Evolutionary conservation across 2,329 filamentous ascomycete species (phyloP).

Genomic region (Venturia asperata): DNA sequence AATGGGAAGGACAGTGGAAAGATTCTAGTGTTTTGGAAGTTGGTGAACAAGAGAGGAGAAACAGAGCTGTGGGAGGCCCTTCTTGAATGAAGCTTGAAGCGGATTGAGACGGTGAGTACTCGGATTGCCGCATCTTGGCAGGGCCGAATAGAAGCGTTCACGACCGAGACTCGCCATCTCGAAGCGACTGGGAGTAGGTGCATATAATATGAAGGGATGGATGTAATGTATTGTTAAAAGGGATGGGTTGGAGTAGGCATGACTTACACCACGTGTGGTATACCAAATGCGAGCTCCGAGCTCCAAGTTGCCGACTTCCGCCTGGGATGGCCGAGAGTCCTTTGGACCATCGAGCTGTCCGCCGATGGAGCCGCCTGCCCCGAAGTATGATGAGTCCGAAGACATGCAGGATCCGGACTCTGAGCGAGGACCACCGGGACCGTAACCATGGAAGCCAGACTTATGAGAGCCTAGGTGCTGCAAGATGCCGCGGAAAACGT

Average conservation of each 20-base stretch:
- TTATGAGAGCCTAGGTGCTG: not conserved
- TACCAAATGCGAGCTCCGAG: constrained; percentile 2
- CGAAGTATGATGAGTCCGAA: not conserved
- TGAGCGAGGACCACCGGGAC: constrained; percentile 3
- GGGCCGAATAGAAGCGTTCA: constrained; percentile 6
- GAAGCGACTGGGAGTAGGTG: not conserved
- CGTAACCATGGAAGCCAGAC: not conserved
- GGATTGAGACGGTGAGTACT: constrained; percentile 6
- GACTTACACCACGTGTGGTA: not conserved
- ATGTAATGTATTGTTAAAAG: not conserved
- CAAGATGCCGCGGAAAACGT: not conserved
- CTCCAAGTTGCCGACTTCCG: not conserved
- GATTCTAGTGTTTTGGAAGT: not conserved
- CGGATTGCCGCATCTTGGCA: not conserved
- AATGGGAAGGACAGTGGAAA: constrained; percentile 2
- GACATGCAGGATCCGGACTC: not conserved
- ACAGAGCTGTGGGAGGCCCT: not conserved
- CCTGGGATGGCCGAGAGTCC: not conserved
- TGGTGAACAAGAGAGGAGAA: not conserved
- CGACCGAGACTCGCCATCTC: constrained; percentile 4
- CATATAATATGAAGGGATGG: not conserved
- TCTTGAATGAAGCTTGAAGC: not conserved
- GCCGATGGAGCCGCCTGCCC: not conserved
- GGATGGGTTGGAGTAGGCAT: not conserved
- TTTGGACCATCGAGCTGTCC: constrained; percentile 11